Base-by-base conservation (phyloP, 192 early-diverging fungal species). In the Backusella mclennaniae region DNA sequence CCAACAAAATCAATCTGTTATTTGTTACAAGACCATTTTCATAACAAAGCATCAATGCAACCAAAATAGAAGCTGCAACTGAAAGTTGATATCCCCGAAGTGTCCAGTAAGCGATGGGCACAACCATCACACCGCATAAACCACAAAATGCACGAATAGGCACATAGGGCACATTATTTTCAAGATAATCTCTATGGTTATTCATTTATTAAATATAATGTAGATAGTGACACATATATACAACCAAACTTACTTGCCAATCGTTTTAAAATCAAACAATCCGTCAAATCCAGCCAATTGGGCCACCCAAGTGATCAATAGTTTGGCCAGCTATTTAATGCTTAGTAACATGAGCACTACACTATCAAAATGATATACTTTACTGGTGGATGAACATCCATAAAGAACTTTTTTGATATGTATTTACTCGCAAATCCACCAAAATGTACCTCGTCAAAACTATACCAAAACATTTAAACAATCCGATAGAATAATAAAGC, bases 381-480 rank as follows among this genome's bases (percentile, higher is more conserved):
- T 71, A 98, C 89, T 14, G 95, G 96, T 35, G 96, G 96, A 76
- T 98, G 96, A 6, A 97, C 94, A 78, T 98, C 96, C 86, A 98
- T 97, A 81, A 91, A 97, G 82, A 95, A 98, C 31, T 92, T 91
- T 21, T 93, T 87, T 63, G 90, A 92, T 75, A 98, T 87, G 81
- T 98, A 98, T 82, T 91, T 88, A 42, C 70, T 75, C 53, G 96
- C 97, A 82, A 97, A 99, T 71, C 97, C 97, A 75, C 97, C 97
- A 87, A 99, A 99, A 71, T 99, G 97, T 44, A 99, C 97, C 84
- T 99, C 97, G 83, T 99, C 96, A 83, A 99, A 99, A 1, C 93
- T 95, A 79, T 3, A 23, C 1, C 3, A 23, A 21, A 0, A 38
- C 35, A 56, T 38, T 49, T 49, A 49, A 33, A 49, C 17, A 6